Evolutionary conservation across 495 filamentous ascomycete species (phyloP).

Genomic region (Aspergillus kassunensis): DNA sequence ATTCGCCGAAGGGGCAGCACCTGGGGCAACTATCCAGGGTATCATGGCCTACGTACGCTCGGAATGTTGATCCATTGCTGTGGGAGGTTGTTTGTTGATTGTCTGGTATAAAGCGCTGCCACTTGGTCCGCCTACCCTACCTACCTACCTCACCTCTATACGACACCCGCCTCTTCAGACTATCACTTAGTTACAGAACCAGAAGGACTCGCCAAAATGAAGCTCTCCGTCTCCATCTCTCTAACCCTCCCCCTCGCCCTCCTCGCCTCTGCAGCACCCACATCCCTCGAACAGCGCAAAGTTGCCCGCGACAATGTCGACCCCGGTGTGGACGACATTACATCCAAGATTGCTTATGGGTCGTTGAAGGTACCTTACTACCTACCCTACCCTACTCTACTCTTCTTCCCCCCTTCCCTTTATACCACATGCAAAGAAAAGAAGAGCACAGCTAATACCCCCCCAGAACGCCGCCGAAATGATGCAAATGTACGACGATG

Average conservation of each 20-base stretch:
- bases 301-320: slow-evolving; percentile 2
- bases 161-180: not conserved
- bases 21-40: not conserved
- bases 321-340: not conserved
- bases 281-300: slow-evolving; percentile 24
- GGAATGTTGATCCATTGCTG: slow-evolving; percentile 4
- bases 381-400: too few relatives aligned
- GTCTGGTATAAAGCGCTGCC: not conserved
- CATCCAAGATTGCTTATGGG: not conserved
- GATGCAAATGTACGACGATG: too few relatives aligned
- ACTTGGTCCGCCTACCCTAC: not conserved
- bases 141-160: not conserved
- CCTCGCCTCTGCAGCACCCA: slow-evolving; percentile 20
- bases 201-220: slow-evolving; percentile 25
- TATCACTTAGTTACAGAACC: too few relatives aligned
- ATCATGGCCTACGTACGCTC: not conserved
- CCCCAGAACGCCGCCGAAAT: too few relatives aligned
- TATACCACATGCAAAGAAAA: too few relatives aligned
- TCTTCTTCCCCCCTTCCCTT: too few relatives aligned
- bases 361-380: slow-evolving; percentile 6
- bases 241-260: slow-evolving; percentile 31
- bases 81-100: not conserved
- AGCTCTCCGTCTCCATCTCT: slow-evolving; percentile 25
- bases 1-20: not conserved
- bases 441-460: too few relatives aligned